These are phyloP conservation scores for Tuctoria greenei DNA, from an alignment of 176 grass and related monocot species.

Conservation along the genomic window DNA sequence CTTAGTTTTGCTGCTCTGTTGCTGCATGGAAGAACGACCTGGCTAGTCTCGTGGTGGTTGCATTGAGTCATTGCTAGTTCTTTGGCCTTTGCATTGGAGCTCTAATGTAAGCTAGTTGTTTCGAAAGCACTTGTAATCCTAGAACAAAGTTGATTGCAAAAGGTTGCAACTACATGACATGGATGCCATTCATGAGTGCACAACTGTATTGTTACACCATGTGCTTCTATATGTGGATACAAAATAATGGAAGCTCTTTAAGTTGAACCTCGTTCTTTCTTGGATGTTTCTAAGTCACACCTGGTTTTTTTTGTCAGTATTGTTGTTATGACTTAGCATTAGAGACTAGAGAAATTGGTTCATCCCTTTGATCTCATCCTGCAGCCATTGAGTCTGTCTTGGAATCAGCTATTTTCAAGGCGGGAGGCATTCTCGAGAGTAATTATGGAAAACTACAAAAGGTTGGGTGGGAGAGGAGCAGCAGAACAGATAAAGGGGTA, in stretches of 20 bases:
- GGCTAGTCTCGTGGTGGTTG: background rate
- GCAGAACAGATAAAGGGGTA: constrained; percentile 96
- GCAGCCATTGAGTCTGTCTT: constrained; percentile 86
- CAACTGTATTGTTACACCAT: background rate
- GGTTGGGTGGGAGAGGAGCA: constrained; percentile 90
- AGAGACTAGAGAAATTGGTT: background rate
- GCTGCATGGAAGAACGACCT: background rate
- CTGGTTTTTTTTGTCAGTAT: constrained; percentile 19
- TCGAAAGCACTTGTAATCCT: background rate
- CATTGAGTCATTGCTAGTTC: background rate
- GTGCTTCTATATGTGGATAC: background rate
- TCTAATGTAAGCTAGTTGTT: constrained; percentile 6
- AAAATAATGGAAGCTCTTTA: constrained; percentile 7
- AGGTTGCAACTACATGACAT: background rate
- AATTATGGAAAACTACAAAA: constrained; percentile 78
- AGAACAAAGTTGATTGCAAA: background rate
- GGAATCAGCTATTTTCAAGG: constrained; percentile 87
- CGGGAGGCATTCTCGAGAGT: constrained; percentile 86
- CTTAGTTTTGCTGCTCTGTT: background rate
- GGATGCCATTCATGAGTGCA: background rate
- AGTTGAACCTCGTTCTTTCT: constrained; percentile 22
- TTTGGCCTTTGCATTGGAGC: background rate
- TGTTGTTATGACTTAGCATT: background rate
- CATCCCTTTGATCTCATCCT: constrained; percentile 37
- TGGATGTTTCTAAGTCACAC: background rate